Evolutionary conservation across 352 stramenopile genomes (phyloP), one percentile per base, ranked within the genome.

Genomic region (Globisporangium nunn): DNA sequence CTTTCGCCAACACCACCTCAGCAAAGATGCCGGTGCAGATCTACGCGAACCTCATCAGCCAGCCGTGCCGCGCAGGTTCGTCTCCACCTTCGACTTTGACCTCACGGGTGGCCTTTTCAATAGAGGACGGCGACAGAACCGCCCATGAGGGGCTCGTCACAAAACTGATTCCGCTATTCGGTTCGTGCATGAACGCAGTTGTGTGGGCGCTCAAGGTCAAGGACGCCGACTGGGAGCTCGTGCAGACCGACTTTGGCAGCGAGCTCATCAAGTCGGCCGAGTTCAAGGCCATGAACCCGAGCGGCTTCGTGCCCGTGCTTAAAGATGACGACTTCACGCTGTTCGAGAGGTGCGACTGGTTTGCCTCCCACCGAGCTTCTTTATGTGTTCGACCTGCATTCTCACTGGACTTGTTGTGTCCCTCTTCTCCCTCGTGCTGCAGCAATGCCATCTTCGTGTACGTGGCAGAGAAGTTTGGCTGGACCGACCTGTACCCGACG

Each of bases 21-120:
- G 11, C 50, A 1, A 33, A 51, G 29, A 79, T 79, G 70, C 40
- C 49, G 14, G 61, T 85, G 59, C 80, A 70, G 59, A 68, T 87
- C 15, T 85, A 81, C 73, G 74, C 66, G 30, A 82, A 85, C 64
- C 59, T 75, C 52, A 64, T 84, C 61, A 87, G 77, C 56, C 77
- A 87, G 64, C 77, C 74, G 8, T 68, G 55, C 54, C 66, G 66
- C 17, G 61, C 66, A 18, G 48, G 61, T 61, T 33, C 51, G 54
- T 37, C 29, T 37, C 33, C 33, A 5, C 30, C 23, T 23, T 23
- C 23, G 23, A 23, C 23, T 23, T 23, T 23, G 23, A 23, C 23
- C 23, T 23, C 23, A 23, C 23, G 23, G 23, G 23, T 23, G 23
- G 23, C 23, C 23, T 1, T 23, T 23, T 23, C 23, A 23, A 1